Percentiles rank a stretch among this genome's conserved stretches.
Evolutionary conservation across 768 basidiomycete species (phyloP).

Genomic region (Mrakia gelida): DNA sequence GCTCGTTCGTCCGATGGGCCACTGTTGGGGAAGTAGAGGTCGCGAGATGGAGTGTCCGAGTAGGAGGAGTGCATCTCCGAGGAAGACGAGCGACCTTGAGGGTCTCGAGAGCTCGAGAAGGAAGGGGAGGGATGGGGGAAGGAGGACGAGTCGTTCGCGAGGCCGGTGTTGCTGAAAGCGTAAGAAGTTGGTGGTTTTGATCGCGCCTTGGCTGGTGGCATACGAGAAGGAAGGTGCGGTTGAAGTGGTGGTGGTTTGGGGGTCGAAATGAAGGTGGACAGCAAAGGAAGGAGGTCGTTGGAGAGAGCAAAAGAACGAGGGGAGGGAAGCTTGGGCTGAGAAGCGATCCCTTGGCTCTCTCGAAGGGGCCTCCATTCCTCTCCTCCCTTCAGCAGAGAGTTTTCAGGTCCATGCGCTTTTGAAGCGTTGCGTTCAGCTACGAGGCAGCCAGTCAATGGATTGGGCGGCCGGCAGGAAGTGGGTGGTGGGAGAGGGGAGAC

Average conservation of each 20-base stretch:
- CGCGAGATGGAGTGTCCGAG: slow-evolving; percentile 16
- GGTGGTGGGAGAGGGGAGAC: no score
- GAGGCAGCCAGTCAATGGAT: no score
- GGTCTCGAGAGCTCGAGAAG: neutral
- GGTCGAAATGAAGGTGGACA: neutral
- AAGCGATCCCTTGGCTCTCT: no score
- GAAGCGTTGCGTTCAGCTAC: no score
- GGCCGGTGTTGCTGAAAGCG: slow-evolving; percentile 2
- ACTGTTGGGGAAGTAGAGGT: slow-evolving; percentile 11
- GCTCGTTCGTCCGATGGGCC: neutral
- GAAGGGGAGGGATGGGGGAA: slow-evolving; percentile 2
- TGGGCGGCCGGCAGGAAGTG: no score
- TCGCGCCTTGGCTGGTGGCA: neutral
- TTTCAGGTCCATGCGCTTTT: no score
- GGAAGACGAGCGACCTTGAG: neutral
- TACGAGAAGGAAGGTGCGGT: neutral
- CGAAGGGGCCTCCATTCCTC: no score
- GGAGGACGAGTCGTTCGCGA: slow-evolving; percentile 12
- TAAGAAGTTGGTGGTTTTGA: slow-evolving; percentile 8
- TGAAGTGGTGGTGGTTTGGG: neutral
- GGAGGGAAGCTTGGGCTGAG: neutral
- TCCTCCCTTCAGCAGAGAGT: no score
- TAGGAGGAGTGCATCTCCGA: neutral
- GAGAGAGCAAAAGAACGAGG: neutral
- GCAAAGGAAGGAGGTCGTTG: neutral